Evolutionary conservation across 2,329 filamentous ascomycete species (phyloP).

Genomic region (Neofusicoccum parvum): DNA sequence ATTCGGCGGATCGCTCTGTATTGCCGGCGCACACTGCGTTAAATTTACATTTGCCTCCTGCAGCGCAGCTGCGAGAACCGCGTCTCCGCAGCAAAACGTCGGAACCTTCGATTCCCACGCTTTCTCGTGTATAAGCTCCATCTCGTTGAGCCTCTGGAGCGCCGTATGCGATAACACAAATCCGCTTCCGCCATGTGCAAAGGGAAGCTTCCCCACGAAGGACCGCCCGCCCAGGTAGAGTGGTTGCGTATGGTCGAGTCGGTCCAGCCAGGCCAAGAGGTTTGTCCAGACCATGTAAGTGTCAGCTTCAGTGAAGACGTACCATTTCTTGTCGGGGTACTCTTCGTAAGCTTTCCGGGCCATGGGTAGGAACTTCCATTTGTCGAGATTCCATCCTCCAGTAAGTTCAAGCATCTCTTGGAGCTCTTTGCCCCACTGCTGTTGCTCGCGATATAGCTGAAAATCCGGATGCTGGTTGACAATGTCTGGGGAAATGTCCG

Average conservation of each 20-base stretch:
- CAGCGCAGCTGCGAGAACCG: constrained; percentile 38
- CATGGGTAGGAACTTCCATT: constrained; percentile 63
- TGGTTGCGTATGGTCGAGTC: constrained; percentile 43
- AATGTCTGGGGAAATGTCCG: constrained; percentile 43
- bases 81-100: constrained; percentile 42
- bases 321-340: constrained; percentile 41
- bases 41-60: constrained; percentile 38
- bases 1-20: constrained; percentile 46
- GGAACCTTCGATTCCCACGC: constrained; percentile 37
- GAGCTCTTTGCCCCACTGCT: neutral
- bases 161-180: constrained; percentile 47
- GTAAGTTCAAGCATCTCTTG: neutral
- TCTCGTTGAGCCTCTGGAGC: constrained; percentile 33
- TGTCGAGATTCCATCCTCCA: constrained; percentile 54
- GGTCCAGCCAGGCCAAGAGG: constrained; percentile 42
- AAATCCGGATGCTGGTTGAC: constrained; percentile 52
- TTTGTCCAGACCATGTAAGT: constrained; percentile 42
- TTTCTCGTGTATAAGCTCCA: constrained; percentile 26
- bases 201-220: constrained; percentile 39
- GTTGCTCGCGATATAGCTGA: constrained; percentile 54
- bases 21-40: constrained; percentile 44
- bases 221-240: constrained; percentile 46
- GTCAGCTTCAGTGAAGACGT: constrained; percentile 42
- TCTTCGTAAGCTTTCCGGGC: constrained; percentile 50
- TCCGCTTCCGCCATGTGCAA: constrained; percentile 47